Base-by-base conservation (phyloP, 164 flowering plant species). In the Platanus orientalis region DNA sequence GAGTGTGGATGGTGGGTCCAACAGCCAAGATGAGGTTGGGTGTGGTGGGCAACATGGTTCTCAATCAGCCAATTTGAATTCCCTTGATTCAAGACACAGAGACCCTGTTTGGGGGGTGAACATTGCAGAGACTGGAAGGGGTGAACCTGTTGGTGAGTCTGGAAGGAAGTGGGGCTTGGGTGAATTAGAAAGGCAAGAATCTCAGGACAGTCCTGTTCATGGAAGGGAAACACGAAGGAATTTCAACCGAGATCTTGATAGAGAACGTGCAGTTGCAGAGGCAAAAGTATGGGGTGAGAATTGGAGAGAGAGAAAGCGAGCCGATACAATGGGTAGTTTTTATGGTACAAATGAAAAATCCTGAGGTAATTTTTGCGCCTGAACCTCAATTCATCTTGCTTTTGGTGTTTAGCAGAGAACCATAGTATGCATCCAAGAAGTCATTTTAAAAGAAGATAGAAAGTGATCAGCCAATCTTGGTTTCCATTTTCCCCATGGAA, bases 281-380 rank as follows among this genome's bases (percentile, higher is more conserved):
- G 96, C 96, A 1, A 87, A 87, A 74, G 88, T 85, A 42, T 87
- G 96, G 97, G 97, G 94, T 27, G 97, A 91, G 71, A 87, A 89
- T 60, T 85, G 90, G 94, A 84, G 90, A 53, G 97, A 80, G 78
- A 84, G 71, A 67, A 83, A 84, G 72, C 77, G 83, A 40, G 75
- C 81, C 32, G 79, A 70, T 65, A 69, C 71, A 12, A 56, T 68
- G 68, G 89, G 84, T 52, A 84, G 90, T 71, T 87, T 84, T 69
- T 87, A 86, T 59, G 75, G 78, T 53, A 68, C 89, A 60, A 73
- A 80, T 44, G 89, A 80, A 69, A 79, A 52, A 73, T 32, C 25
- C 6, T 57, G 60, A 36, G 69, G 60, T 61, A 63, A 58, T 40
- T 7, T 36, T 32, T 9, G 10, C 9, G 42, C 42, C 42, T 9